These are phyloP conservation scores for Tetradesmus lagerheimii DNA, from an alignment of 139 green algal species.

Conservation along the genomic window DNA sequence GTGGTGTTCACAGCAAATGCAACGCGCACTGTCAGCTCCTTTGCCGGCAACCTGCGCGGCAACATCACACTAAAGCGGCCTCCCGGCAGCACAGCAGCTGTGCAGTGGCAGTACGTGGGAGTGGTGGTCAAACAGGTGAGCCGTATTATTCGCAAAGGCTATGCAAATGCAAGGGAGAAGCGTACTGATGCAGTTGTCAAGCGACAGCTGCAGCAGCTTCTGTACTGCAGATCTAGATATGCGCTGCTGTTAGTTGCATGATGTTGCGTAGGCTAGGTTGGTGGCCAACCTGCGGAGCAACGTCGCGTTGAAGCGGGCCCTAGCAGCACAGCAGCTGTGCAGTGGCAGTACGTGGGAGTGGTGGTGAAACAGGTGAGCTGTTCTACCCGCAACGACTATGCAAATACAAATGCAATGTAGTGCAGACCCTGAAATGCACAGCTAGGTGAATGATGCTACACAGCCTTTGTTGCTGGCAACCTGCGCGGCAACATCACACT, in stretches of 20 bases:
- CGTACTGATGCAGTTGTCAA: too few species aligned
- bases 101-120: not conserved
- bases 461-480: too few species aligned
- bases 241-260: not conserved
- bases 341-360: not conserved
- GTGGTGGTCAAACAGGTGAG: not conserved
- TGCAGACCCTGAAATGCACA: too few species aligned
- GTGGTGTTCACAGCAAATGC: not conserved
- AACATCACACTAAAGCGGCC: not conserved
- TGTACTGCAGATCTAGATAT: too few species aligned
- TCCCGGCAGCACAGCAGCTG: not conserved
- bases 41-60: not conserved
- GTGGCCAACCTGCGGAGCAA: not conserved
- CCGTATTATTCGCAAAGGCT: not conserved
- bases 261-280: not conserved
- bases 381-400: too few species aligned
- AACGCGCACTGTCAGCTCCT: not conserved
- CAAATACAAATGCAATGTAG: too few species aligned
- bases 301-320: not conserved
- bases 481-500: too few species aligned
- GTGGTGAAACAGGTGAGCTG: too few species aligned
- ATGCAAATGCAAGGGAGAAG: too few species aligned
- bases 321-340: not conserved
- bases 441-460: too few species aligned
- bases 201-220: too few species aligned